Percentiles rank a stretch among this genome's conserved stretches.
Conservation (phyloP, 768 basidiomycete species). For the Tulasnella sp. region DNA sequence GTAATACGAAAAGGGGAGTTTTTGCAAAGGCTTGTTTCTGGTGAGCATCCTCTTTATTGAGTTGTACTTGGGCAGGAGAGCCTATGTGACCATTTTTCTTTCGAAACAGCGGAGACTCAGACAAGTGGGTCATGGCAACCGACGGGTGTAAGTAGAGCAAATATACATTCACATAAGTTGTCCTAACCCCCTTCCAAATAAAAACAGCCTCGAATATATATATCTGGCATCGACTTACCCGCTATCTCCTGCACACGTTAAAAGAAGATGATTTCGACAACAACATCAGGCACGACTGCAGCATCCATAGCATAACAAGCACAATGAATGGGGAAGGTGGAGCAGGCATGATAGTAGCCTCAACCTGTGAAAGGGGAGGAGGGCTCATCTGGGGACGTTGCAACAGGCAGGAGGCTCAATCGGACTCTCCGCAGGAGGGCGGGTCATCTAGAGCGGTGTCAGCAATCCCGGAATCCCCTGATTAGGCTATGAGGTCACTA, state of each 20-base stretch:
- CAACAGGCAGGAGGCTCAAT: no score
- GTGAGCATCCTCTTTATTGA: constrained; percentile 46
- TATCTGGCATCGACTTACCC: constrained; percentile 83
- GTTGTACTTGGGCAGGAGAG: not conserved
- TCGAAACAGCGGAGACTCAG: constrained; percentile 51
- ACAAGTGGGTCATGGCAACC: constrained; percentile 72
- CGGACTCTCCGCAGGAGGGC: no score
- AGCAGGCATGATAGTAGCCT: no score
- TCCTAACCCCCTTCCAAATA: not conserved
- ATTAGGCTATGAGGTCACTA: no score
- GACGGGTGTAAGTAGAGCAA: constrained; percentile 48
- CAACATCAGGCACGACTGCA: not conserved
- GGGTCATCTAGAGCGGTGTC: no score
- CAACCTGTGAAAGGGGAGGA: no score
- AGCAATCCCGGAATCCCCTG: no score
- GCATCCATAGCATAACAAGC: not conserved
- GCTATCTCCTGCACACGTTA: constrained; percentile 52
- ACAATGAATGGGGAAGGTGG: no score
- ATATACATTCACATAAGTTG: not conserved
- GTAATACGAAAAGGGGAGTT: constrained; percentile 74
- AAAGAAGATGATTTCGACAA: constrained; percentile 38
- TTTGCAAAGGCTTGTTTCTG: constrained; percentile 37
- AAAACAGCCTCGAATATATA: constrained; percentile 66
- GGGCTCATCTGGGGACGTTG: no score
- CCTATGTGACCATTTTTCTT: not conserved